These are phyloP conservation scores for Monilinia vaccinii-corymbosi DNA, from an alignment of 2,329 filamentous ascomycete species.

Conservation along the genomic window DNA sequence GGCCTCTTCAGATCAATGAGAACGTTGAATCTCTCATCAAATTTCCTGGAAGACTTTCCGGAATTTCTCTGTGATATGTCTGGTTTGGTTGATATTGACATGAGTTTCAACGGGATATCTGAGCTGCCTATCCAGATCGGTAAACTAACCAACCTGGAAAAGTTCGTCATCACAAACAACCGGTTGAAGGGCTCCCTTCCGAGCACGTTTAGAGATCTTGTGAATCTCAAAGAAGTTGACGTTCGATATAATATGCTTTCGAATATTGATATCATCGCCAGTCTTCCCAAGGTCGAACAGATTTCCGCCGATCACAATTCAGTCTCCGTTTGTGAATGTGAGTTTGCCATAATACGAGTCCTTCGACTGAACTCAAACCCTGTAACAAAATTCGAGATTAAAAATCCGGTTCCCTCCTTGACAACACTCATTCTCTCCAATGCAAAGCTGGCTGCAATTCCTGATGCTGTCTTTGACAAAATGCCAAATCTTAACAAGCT, in stretches of 20 bases:
- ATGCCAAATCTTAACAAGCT: slow-evolving; percentile 81
- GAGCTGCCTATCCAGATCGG: slow-evolving; percentile 71
- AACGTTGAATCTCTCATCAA: slow-evolving; percentile 86
- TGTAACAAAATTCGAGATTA: slow-evolving; percentile 85
- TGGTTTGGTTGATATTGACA: slow-evolving; percentile 82
- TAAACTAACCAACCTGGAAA: slow-evolving; percentile 68
- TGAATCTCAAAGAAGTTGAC: slow-evolving; percentile 80
- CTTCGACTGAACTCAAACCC: slow-evolving; percentile 92
- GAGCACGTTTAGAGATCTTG: slow-evolving; percentile 59
- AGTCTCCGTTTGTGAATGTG: slow-evolving; percentile 80
- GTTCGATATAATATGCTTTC: slow-evolving; percentile 87
- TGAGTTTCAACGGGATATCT: slow-evolving; percentile 91
- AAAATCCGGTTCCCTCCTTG: slow-evolving; percentile 65
- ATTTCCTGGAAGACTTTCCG: slow-evolving; percentile 79
- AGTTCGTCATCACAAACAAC: slow-evolving; percentile 94
- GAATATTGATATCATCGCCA: slow-evolving; percentile 78
- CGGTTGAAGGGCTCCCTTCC: slow-evolving; percentile 69
- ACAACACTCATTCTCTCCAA: slow-evolving; percentile 84
- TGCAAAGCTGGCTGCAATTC: slow-evolving; percentile 80
- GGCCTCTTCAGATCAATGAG: slow-evolving; percentile 69
- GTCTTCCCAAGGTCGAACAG: slow-evolving; percentile 78
- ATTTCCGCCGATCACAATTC: slow-evolving; percentile 87
- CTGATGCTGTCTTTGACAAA: slow-evolving; percentile 78
- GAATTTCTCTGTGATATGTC: slow-evolving; percentile 74
- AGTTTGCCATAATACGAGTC: slow-evolving; percentile 75